Conservation (phyloP, 2,329 filamentous ascomycete genomes). For the Dothistroma septosporum region DNA sequence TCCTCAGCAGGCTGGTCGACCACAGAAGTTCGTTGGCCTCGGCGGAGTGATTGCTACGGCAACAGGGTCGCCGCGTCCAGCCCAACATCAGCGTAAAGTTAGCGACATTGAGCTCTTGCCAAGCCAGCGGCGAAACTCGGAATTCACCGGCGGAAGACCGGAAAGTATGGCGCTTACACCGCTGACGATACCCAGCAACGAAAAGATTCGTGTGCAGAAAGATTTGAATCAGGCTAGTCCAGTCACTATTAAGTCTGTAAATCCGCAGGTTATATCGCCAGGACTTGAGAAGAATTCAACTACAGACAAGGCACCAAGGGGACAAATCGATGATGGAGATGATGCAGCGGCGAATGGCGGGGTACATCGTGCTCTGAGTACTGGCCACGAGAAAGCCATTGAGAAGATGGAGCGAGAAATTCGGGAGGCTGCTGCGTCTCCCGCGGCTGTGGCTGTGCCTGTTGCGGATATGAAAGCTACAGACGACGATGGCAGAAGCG, state of each 20-base stretch:
- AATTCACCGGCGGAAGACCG: background rate
- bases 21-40: background rate
- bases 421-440: conserved; percentile 5
- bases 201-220: background rate
- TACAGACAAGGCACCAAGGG: background rate
- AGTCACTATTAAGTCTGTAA: conserved; percentile 7
- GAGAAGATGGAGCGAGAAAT: conserved; percentile 12
- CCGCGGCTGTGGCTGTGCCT: background rate
- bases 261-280: background rate
- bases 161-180: conserved; percentile 7
- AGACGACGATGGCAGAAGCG: conserved; percentile 20
- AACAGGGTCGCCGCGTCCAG: background rate
- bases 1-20: background rate
- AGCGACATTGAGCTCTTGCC: conserved; percentile 24
- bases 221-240: conserved; percentile 4
- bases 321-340: background rate
- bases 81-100: conserved; percentile 18
- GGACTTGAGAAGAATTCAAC: background rate
- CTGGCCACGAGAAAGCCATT: conserved; percentile 16
- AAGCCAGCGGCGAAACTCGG: conserved; percentile 18
- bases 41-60: conserved; percentile 1
- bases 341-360: background rate
- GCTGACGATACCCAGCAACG: conserved; percentile 4
- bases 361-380: conserved; percentile 4
- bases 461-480: background rate